Conservation (phyloP, 306 rosid genomes). For the Cicer arietinum region DNA sequence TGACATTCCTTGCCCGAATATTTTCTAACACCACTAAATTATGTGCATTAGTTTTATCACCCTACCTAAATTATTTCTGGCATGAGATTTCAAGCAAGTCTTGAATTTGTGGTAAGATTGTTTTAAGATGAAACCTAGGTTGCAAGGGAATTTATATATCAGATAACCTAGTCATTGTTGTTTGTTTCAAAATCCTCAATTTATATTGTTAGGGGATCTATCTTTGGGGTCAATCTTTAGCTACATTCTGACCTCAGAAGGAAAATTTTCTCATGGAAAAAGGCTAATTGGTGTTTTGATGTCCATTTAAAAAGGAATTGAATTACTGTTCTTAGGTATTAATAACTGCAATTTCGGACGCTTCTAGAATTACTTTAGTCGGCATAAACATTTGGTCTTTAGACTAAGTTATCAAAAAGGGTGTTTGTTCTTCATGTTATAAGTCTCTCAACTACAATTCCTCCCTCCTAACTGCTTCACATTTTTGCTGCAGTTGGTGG, state of each 20-base stretch:
- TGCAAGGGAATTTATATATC: constrained; percentile 22
- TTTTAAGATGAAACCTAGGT: constrained; percentile 20
- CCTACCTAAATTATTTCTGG: constrained; percentile 18
- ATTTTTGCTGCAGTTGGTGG: constrained; percentile 56
- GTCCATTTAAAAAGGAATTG: constrained; percentile 31
- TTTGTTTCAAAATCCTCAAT: constrained; percentile 29
- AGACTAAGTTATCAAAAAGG: constrained; percentile 13
- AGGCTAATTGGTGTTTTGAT: constrained; percentile 10
- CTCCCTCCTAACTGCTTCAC: not conserved
- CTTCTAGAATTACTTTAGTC: not conserved
- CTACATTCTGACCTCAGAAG: constrained; percentile 1
- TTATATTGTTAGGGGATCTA: constrained; percentile 5
- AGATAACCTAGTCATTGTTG: constrained; percentile 19
- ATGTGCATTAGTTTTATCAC: constrained; percentile 28
- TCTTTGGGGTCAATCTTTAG: not conserved
- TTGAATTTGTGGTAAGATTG: constrained; percentile 28
- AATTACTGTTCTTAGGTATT: not conserved
- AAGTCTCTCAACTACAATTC: not conserved
- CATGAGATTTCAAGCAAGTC: constrained; percentile 11
- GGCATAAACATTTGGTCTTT: not conserved
- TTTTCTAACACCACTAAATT: constrained; percentile 8
- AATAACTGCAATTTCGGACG: constrained; percentile 5
- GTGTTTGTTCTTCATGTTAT: constrained; percentile 27
- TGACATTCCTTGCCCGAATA: constrained; percentile 8
- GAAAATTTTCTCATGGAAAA: not conserved